Base-by-base conservation (phyloP, 2,329 filamentous ascomycete species). In the Lasiodiplodia theobromae region DNA sequence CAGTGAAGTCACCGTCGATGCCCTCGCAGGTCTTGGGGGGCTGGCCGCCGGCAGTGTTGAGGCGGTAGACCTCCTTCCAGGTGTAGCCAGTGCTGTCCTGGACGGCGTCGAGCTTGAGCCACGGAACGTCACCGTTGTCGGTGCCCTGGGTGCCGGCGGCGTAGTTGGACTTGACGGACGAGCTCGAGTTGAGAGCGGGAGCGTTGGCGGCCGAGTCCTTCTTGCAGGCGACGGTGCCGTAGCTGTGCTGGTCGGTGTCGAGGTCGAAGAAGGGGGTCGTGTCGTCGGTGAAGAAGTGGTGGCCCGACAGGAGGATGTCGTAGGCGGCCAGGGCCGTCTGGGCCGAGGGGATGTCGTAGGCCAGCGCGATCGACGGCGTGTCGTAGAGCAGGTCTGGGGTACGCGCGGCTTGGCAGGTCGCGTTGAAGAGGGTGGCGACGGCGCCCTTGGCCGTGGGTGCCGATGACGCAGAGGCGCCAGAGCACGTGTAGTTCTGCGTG, bases 401-500 rank as follows among this genome's bases (percentile, higher is more conserved):
- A 72, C 87, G 83, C 52, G 91, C 86, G 7, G 91, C 91, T 40
- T 95, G 80, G 81, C 95, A 97, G 73, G 89, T 92, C 69, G 90
- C 92, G 81, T 97, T 94, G 89, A 92, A 97, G 74, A 98, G 92
- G 1, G 88, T 90, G 67, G 95, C 95, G 0, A 93, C 77, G 66
- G 95, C 95, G 71, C 95, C 95, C 62, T 84, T 80, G 21, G 89
- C 85, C 11, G 83, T 84, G 16, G 95, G 94, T 0, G 81, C 82
- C 0, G 88, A 86, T 3, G 86, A 86, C 1, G 87, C 77, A 73
- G 91, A 87, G 68, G 72, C 70, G 3, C 77, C 82, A 69, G 87
- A 84, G 84, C 95, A 97, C 64, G 93, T 96, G 84, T 97, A 98
- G 86, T 97, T 97, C 82, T 97, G 90, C 8, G 92, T 96, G 70